Evolutionary conservation across 1,284 basidiomycete species (phyloP), one percentile per base, ranked within the genome.

Genomic region (Phenoliferia sp.): DNA sequence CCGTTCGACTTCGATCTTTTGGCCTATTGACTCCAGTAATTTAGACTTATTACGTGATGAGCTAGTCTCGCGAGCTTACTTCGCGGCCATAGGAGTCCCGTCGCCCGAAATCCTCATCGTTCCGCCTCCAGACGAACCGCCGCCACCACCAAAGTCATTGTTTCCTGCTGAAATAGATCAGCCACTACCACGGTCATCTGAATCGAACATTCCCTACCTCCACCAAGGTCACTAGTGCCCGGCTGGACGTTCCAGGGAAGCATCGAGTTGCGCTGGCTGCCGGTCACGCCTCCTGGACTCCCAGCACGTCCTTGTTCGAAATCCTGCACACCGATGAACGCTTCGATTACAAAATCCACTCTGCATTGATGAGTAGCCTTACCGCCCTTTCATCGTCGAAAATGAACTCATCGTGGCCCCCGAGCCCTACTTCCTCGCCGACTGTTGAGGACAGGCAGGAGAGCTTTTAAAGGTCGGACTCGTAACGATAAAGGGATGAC

Each of bases 81-180:
- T 59, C n/a, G 55, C 55, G 0, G 39, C 26, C 1, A 64, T 28
- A 17, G 66, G 66, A 26, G 60, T 61, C n/a, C n/a, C n/a, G 32
- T 72, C 70, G 19, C 67, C 54, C 33, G 70, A 72, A n/a, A 72
- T 28, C 1, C 39, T n/a, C 33, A 31, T 60, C 3, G 60, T 65
- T 31, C 67, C 67, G 3, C 34, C 62, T 4, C 58, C 55, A 17
- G 61, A 64, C 48, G 67, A 69, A 3, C 10, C 59, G n/a, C 59
- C 39, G 1, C 52, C 63, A 7, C 61, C 67, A 15, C 34, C 3
- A 7, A 48, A 34, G 59, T 35, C 16, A 9, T 48, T 7, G 39
- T 57, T 28, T 4, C 48, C 48, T 52, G 28, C 48, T n/a, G 48
- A 52, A 7, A 16, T 36, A 4, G 36, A n/a, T 15, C 12, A 16